A percentile compares a stretch with the other conserved stretches of the same genome.
Conservation (phyloP, 2,329 filamentous ascomycete species). For the Cercospora canescens region DNA sequence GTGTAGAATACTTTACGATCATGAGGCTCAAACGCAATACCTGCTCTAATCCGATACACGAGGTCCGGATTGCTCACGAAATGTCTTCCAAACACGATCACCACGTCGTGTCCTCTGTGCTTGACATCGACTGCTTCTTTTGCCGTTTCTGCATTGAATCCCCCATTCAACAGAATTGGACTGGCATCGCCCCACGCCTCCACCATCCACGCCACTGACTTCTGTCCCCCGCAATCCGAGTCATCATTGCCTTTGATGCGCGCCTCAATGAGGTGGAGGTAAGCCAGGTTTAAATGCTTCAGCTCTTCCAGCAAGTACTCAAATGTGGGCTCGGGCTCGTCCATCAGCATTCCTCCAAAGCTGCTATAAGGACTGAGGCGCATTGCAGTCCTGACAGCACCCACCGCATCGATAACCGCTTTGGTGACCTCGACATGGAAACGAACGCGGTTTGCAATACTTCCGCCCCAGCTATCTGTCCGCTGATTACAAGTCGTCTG, state of each 20-base stretch:
- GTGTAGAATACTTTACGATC: slow-evolving; percentile 48
- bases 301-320: slow-evolving; percentile 53
- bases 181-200: slow-evolving; percentile 46
- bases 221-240: slow-evolving; percentile 26
- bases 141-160: slow-evolving; percentile 40
- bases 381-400: slow-evolving; percentile 50
- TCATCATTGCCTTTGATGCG: slow-evolving; percentile 50
- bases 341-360: slow-evolving; percentile 64
- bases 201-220: slow-evolving; percentile 47
- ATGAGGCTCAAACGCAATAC: slow-evolving; percentile 44
- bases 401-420: slow-evolving; percentile 46
- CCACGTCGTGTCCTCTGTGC: slow-evolving; percentile 43
- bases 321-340: slow-evolving; percentile 63
- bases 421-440: slow-evolving; percentile 44
- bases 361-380: slow-evolving; percentile 60
- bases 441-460: slow-evolving; percentile 44
- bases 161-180: slow-evolving; percentile 51
- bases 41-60: slow-evolving; percentile 45
- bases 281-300: slow-evolving; percentile 55
- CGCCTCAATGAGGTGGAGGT: slow-evolving; percentile 62
- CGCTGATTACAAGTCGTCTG: slow-evolving; percentile 44
- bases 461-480: slow-evolving; percentile 47
- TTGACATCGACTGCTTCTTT: slow-evolving; percentile 31
- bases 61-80: slow-evolving; percentile 53
- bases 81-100: slow-evolving; percentile 49